phyloP scores from a whole-genome alignment of 768 basidiomycete species.

The Heimioporus sp. region DNA sequence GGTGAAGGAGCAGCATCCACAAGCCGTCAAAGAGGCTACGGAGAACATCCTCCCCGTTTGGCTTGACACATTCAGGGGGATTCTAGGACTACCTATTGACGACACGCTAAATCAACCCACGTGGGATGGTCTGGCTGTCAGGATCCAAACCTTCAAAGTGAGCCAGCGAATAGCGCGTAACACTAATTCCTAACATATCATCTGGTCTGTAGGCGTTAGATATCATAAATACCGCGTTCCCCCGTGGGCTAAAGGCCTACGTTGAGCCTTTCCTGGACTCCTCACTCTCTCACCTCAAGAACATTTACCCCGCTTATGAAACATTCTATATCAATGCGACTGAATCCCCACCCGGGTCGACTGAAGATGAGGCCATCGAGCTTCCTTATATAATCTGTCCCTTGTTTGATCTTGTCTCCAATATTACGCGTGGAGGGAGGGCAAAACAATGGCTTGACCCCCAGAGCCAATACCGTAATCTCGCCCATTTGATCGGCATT shows the following conservation, averaged over 20 bases:
- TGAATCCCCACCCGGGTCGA: slow-evolving; percentile 56
- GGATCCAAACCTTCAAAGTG: slow-evolving; percentile 86
- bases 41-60: slow-evolving; percentile 82
- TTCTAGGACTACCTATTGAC: slow-evolving; percentile 60
- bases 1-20: slow-evolving; percentile 91
- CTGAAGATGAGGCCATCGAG: slow-evolving; percentile 76
- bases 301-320: slow-evolving; percentile 57
- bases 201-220: slow-evolving; percentile 62
- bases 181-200: slow-evolving; percentile 2
- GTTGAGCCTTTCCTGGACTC: slow-evolving; percentile 57
- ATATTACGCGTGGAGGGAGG: slow-evolving; percentile 61
- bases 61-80: slow-evolving; percentile 85
- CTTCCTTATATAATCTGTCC: slow-evolving; percentile 75
- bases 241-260: slow-evolving; percentile 63
- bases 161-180: slow-evolving; percentile 2
- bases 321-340: slow-evolving; percentile 58
- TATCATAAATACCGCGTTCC: slow-evolving; percentile 78
- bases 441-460: slow-evolving; percentile 62
- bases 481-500: slow-evolving; percentile 48
- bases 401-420: slow-evolving; percentile 77
- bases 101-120: slow-evolving; percentile 58
- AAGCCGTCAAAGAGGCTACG: slow-evolving; percentile 80
- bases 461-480: slow-evolving; percentile 32
- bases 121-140: slow-evolving; percentile 82
- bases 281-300: slow-evolving; percentile 58